Evolutionary conservation across 2,329 filamentous ascomycete genomes (phyloP), one percentile per base, ranked within the genome.

Genomic region (Volutella citrinella): DNA sequence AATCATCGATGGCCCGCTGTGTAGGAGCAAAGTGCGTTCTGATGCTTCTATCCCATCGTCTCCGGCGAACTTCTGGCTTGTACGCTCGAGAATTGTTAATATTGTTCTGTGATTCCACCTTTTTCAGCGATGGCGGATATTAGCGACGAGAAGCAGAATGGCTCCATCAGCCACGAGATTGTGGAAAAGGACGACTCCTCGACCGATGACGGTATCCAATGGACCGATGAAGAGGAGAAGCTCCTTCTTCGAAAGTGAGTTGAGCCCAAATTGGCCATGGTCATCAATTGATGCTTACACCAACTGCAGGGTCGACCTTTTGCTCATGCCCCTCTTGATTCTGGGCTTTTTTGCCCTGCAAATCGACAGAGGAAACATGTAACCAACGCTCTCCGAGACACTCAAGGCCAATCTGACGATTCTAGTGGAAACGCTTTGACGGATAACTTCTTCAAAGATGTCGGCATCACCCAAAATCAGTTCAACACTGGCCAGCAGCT

Each of bases 401-500:
- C 9, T 20, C 13, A 4, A 2, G 17, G 10, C 12, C 11, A 10
- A 9, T 26, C 38, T 30, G 23, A 38, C 19, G 12, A 19, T 15
- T 22, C 2, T 14, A 37, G 41, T 23, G 46, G 59, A 21, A 67
- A 66, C 17, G 67, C 66, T 7, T 47, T 70, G 14, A 69, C 67
- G 11, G 45, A 47, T 1, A 69, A 69, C 42, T 68, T 74, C 33
- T 61, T 70, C 10, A 45, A 58, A 15, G 70, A 74, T 40, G 59
- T 73, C 8, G 54, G 59, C 9, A 65, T 74, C 34, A 67, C 60
- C 3, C 68, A 68, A 10, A 64, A 70, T 35, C 65, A 73, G 35
- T 64, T 70, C 46, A 73, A 72, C 16, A 55, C 70, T 18, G 69
- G 69, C 6, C 62, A 68, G 11, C 66, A 70, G 40, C 52, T 73